phyloP scores from a whole-genome alignment of 331 rosid genomes.

The Arachis monticola region DNA sequence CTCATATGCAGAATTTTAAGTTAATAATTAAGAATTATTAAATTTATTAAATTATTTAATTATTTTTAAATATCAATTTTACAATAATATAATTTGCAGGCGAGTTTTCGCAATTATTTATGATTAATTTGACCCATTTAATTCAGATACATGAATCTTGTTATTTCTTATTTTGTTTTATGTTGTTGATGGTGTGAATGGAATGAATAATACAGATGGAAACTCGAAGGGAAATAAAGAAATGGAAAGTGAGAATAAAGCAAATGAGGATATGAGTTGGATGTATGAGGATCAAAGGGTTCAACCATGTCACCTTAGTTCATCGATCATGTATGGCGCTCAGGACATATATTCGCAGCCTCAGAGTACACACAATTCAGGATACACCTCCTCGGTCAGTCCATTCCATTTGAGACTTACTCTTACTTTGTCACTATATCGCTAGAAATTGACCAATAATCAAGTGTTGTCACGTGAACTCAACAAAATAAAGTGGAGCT shows the following conservation, averaged over 20 bases:
- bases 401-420: background rate
- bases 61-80: too few relatives aligned
- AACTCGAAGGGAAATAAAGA: conserved; percentile 29
- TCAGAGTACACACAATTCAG: conserved; percentile 48
- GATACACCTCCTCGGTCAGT: conserved; percentile 52
- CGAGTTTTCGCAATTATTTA: too few relatives aligned
- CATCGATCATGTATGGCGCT: conserved; percentile 91
- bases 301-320: conserved; percentile 80
- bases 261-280: conserved; percentile 49
- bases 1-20: too few relatives aligned
- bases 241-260: conserved; percentile 40
- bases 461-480: background rate
- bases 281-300: conserved; percentile 62
- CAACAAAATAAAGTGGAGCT: too few relatives aligned
- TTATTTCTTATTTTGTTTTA: background rate
- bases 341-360: conserved; percentile 63
- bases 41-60: too few relatives aligned
- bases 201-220: conserved; percentile 46
- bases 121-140: background rate
- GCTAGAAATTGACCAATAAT: background rate
- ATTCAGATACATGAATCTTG: background rate
- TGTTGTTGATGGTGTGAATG: background rate
- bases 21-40: too few relatives aligned
- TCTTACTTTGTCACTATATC: background rate
- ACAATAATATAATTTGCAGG: too few relatives aligned